These are phyloP conservation scores for Ambrosiella beaveri DNA, from an alignment of 2,329 filamentous ascomycete genomes.

Conservation along the genomic window DNA sequence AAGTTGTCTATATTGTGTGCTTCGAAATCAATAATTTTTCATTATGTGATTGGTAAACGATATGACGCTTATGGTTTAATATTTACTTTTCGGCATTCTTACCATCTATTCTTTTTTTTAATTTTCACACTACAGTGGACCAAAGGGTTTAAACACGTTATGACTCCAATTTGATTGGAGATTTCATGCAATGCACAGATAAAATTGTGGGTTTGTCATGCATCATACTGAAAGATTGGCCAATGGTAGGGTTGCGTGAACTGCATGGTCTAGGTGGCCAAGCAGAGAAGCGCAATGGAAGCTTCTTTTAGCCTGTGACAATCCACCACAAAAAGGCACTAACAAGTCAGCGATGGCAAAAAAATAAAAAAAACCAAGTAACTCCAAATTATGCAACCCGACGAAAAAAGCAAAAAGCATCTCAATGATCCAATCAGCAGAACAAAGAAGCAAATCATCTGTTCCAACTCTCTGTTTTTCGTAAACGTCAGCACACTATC, in stretches of 20 bases:
- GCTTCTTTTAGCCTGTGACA: not conserved
- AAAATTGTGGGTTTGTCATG: not conserved
- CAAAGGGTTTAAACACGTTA: not conserved
- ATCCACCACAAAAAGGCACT: not conserved
- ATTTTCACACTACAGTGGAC: too few species aligned
- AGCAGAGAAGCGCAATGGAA: not conserved
- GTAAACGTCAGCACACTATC: not conserved
- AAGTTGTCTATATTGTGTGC: too few species aligned
- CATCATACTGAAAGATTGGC: not conserved
- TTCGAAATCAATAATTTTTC: too few species aligned
- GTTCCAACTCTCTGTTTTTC: not conserved
- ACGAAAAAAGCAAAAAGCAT: too few species aligned
- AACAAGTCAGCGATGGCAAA: too few species aligned
- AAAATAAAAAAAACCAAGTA: too few species aligned
- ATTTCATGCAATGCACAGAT: not conserved
- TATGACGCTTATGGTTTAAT: too few species aligned
- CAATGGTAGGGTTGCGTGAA: not conserved
- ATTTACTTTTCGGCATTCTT: too few species aligned
- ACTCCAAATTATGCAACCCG: too few species aligned
- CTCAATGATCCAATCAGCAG: not conserved
- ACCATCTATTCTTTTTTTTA: too few species aligned
- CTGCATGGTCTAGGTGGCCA: not conserved
- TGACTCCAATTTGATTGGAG: not conserved
- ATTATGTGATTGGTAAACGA: too few species aligned
- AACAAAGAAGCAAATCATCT: not conserved